A percentile compares a stretch with the other conserved stretches of the same genome.
These are phyloP conservation scores for Trypanosomatidae sp. DNA, from an alignment of 208 protist species.

Conservation along the genomic window DNA sequence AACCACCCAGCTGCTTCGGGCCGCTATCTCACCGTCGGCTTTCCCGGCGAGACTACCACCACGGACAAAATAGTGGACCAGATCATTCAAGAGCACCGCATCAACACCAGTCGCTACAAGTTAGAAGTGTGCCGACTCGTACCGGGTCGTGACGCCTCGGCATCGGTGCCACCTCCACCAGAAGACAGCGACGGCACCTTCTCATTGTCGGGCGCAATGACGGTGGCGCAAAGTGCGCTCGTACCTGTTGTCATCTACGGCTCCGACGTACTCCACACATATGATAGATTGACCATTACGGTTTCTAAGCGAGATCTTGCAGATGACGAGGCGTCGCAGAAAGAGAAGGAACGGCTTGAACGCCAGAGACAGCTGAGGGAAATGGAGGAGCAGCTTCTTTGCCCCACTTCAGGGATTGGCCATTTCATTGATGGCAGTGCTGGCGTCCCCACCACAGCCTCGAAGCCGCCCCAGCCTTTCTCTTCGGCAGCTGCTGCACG, in stretches of 20 bases:
- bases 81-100: slow-evolving; percentile 60
- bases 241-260: slow-evolving; percentile 11
- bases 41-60: slow-evolving; percentile 51
- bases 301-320: slow-evolving; percentile 60
- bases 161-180: slow-evolving; percentile 1
- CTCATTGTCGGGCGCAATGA: neutral
- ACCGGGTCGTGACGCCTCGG: slow-evolving; percentile 10
- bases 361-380: slow-evolving; percentile 36
- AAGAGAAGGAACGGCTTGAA: slow-evolving; percentile 34
- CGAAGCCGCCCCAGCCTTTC: neutral
- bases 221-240: slow-evolving; percentile 2
- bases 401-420: neutral
- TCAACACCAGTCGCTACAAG: slow-evolving; percentile 81
- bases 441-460: neutral
- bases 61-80: slow-evolving; percentile 44
- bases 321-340: slow-evolving; percentile 41
- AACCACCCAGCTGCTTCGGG: slow-evolving; percentile 78
- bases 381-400: slow-evolving; percentile 45
- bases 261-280: slow-evolving; percentile 47
- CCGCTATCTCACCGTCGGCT: slow-evolving; percentile 63
- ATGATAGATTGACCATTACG: slow-evolving; percentile 66
- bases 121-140: slow-evolving; percentile 40
- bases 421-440: neutral
- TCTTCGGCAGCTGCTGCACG: neutral
- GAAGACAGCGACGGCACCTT: neutral